Evolutionary conservation across 2,329 filamentous ascomycete genomes (phyloP).

Genomic region (Verticillium alfalfae): DNA sequence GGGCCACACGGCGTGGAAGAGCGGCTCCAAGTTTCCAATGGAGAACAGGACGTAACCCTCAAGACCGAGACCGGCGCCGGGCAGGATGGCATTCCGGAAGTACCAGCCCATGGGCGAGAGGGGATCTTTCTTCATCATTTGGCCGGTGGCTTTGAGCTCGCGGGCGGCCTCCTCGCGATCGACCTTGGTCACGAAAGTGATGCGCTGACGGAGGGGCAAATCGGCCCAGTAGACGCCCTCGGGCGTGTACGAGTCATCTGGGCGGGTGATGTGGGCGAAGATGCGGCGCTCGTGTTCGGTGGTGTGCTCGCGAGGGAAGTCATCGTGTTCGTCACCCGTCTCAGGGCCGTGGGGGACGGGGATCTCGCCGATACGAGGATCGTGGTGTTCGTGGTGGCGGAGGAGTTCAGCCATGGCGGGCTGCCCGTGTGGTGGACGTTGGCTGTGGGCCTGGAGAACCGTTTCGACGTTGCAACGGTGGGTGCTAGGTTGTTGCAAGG

Average conservation of each 20-base stretch:
- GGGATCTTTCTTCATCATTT: slow-evolving; percentile 82
- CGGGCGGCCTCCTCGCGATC: slow-evolving; percentile 63
- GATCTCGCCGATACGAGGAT: slow-evolving; percentile 42
- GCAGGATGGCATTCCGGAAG: slow-evolving; percentile 84
- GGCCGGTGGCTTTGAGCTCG: slow-evolving; percentile 63
- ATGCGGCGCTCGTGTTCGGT: slow-evolving; percentile 49
- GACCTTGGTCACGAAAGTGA: slow-evolving; percentile 70
- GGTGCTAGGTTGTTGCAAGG: neutral
- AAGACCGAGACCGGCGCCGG: slow-evolving; percentile 84
- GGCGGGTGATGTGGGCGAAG: slow-evolving; percentile 77
- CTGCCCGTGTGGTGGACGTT: neutral
- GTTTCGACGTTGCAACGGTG: neutral
- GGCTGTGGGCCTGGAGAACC: neutral
- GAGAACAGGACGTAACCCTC: slow-evolving; percentile 97
- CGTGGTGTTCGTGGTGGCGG: slow-evolving; percentile 32
- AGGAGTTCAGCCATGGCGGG: slow-evolving; percentile 27
- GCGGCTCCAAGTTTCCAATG: slow-evolving; percentile 83
- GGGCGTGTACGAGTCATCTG: slow-evolving; percentile 79
- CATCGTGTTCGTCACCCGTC: slow-evolving; percentile 43
- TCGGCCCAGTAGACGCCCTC: slow-evolving; percentile 93
- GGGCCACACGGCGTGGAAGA: slow-evolving; percentile 72
- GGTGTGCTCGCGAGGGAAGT: slow-evolving; percentile 36
- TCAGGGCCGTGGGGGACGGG: slow-evolving; percentile 49
- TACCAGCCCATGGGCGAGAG: slow-evolving; percentile 82
- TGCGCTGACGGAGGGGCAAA: slow-evolving; percentile 62